Evolutionary conservation across 371 early-diverging fungal species (phyloP).

Genomic region (Mycotypha africana): DNA sequence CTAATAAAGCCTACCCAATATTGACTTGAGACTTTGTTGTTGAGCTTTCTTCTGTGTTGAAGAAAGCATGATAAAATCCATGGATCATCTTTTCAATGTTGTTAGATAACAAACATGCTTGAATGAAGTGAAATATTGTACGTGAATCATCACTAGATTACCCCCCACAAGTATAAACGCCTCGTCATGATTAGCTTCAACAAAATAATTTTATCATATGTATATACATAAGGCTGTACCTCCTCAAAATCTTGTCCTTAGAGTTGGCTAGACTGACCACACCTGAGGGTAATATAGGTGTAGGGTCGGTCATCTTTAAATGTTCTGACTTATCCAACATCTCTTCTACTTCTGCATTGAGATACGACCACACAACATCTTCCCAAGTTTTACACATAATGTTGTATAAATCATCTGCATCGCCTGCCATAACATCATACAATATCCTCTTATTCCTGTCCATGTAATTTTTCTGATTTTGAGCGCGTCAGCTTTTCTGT

Average conservation of each 20-base stretch:
- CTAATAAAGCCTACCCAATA: too few species aligned
- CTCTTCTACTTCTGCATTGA: slow-evolving; percentile 15
- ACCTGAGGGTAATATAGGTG: not conserved
- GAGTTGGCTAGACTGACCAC: not conserved
- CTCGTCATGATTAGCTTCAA: too few species aligned
- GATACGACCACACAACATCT: slow-evolving; percentile 30
- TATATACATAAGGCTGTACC: too few species aligned
- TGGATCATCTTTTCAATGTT: not conserved
- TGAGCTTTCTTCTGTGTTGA: too few species aligned
- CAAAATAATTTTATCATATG: too few species aligned
- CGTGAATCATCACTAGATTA: slow-evolving; percentile 5
- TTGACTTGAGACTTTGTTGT: too few species aligned
- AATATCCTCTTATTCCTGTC: not conserved
- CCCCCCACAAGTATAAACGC: too few species aligned
- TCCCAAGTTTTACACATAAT: slow-evolving; percentile 28
- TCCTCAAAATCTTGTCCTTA: slow-evolving; percentile 10
- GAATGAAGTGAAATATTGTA: slow-evolving; percentile 15
- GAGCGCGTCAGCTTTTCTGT: not conserved
- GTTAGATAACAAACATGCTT: slow-evolving; percentile 6
- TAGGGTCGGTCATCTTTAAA: not conserved
- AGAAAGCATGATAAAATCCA: slow-evolving; percentile 1
- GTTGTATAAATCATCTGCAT: slow-evolving; percentile 1
- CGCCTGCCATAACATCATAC: not conserved
- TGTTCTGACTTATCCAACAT: slow-evolving; percentile 1
- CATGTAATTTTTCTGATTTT: not conserved